Evolutionary conservation across 352 stramenopile genomes (phyloP), one percentile per base, ranked within the genome.

Genomic region (Globisporangium camurandrum): DNA sequence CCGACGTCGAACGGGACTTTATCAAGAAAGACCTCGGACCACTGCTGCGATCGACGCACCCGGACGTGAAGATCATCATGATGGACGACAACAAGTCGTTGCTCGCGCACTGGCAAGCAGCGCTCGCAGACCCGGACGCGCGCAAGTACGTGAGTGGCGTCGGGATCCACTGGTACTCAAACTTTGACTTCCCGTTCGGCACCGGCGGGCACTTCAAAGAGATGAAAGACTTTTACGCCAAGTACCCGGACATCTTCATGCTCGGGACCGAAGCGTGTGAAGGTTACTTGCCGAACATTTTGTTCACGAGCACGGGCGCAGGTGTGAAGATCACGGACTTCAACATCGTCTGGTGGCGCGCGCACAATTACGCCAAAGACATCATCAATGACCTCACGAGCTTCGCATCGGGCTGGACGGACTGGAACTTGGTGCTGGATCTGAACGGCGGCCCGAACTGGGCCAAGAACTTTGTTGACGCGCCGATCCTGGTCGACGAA

Each of bases 111-210:
- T 69, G 73, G 28, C 51, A 65, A 16, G 62, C 67, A 4, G 61
- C 64, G 16, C 64, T 84, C 22, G 48, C 69, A 12, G 70, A 86
- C 30, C 19, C 62, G 0, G 76, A 87, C 4, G 51, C 67, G 3
- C 49, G 64, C 17, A 62, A 87, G 53, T 96, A 92, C 62, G 66
- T 96, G n/a, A 71, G 76, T 11, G 86, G 86, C 6, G 57, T 95
- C 10, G 86, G 74, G 2, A 84, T 93, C 46, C 86, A 96, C 67
- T 96, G 86, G 83, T 92, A 94, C 67, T 67, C 62, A 51, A 74
- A 84, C 46, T 49, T 81, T 2, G 71, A 86, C 54, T 81, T 85
- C 41, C 64, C 56, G 19, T 56, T 77, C 26, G 58, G 61, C 12
- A 30, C 56, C 0, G 59, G 66, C 9, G 69, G 70, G 1, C 56